Percentiles rank a stretch among this genome's conserved stretches.
Conservation (phyloP, 129 eudicot species). For the Silybum marianum region DNA sequence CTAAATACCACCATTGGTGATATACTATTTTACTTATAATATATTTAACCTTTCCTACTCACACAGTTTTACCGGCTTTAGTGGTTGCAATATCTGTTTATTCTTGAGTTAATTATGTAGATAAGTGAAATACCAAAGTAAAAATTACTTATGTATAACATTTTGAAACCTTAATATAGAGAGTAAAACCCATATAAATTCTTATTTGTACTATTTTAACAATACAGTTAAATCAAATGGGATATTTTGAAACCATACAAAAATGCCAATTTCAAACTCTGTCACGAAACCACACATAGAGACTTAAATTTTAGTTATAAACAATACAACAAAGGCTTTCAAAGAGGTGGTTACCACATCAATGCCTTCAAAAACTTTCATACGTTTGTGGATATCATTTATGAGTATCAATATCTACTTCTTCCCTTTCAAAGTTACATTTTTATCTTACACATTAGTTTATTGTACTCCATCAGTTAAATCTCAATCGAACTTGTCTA, state of each 20-base stretch:
- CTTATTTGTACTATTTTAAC: background rate
- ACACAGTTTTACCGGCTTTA: background rate
- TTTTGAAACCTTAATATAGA: background rate
- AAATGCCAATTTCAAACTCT: background rate
- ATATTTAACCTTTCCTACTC: no score
- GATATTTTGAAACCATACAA: background rate
- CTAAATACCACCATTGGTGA: no score
- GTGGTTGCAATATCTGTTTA: no score
- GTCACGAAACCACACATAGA: background rate
- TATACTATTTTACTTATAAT: no score
- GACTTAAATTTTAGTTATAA: background rate
- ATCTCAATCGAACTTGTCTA: background rate
- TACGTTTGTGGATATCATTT: constrained; percentile 8
- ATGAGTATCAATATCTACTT: background rate
- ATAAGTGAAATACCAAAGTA: no score
- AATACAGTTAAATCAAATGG: background rate
- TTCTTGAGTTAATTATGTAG: no score
- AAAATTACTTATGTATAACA: no score
- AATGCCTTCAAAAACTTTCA: constrained; percentile 4
- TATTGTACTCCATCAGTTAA: background rate
- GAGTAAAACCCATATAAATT: background rate
- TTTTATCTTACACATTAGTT: background rate
- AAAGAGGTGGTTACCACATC: constrained; percentile 15
- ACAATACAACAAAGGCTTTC: constrained; percentile 4
- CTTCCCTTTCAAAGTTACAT: background rate